Percentiles rank a stretch among this genome's conserved stretches.
Evolutionary conservation across 331 rosid genomes (phyloP).

Genomic region (Erythrophleum ivorense): DNA sequence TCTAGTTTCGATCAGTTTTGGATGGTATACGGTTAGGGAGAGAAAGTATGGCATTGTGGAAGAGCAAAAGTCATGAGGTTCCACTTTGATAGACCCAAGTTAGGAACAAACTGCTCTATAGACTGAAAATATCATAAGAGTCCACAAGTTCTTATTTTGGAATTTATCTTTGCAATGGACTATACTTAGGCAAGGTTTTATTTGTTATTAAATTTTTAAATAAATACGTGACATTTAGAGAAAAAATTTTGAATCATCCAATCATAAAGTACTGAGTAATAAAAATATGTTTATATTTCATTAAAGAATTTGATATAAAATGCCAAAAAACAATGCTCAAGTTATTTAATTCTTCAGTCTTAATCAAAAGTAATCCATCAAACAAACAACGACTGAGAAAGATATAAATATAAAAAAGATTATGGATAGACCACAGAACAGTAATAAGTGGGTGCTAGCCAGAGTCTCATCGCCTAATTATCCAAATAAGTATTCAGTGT

Average conservation of each 20-base stretch:
- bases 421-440: too few relatives aligned
- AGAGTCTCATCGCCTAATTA: too few relatives aligned
- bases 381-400: too few relatives aligned
- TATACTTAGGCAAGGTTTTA: neutral
- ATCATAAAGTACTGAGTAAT: neutral
- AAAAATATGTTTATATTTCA: too few relatives aligned
- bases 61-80: constrained; percentile 31
- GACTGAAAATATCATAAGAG: neutral
- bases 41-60: constrained; percentile 12
- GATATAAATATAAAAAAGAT: too few relatives aligned
- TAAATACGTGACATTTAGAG: neutral
- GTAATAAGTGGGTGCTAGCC: too few relatives aligned
- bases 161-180: neutral
- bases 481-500: neutral
- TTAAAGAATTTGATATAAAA: neutral
- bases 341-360: too few relatives aligned
- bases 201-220: neutral
- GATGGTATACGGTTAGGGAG: constrained; percentile 30
- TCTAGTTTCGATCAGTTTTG: constrained; percentile 24
- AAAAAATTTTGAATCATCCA: neutral
- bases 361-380: too few relatives aligned
- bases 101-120: neutral
- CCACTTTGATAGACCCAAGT: neutral
- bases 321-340: too few relatives aligned
- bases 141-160: neutral